These are phyloP conservation scores for Elsinoe ampelina DNA, from an alignment of 2,329 filamentous ascomycete genomes.

Conservation along the genomic window DNA sequence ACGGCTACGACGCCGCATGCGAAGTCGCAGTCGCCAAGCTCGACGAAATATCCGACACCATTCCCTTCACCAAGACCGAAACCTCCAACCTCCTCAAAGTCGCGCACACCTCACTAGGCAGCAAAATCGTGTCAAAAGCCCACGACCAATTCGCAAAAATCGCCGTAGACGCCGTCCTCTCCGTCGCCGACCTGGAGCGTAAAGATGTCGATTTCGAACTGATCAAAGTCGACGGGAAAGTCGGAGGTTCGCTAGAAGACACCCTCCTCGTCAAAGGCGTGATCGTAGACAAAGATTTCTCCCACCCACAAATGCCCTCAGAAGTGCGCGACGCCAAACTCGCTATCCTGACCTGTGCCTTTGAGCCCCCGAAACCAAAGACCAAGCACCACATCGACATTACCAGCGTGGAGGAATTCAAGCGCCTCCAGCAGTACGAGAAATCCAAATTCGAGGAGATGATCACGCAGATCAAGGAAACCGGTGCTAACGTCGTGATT, in stretches of 20 bases:
- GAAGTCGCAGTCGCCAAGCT: conserved; percentile 91
- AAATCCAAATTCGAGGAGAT: conserved; percentile 95
- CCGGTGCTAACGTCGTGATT: conserved; percentile 92
- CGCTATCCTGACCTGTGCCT: conserved; percentile 93
- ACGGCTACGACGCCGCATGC: conserved; percentile 95
- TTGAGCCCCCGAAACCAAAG: conserved; percentile 98
- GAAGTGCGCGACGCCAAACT: conserved; percentile 94
- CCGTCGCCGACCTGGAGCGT: conserved; percentile 87
- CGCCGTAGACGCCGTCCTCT: conserved; percentile 91
- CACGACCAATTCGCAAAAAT: conserved; percentile 98
- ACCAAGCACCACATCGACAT: conserved; percentile 99
- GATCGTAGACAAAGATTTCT: conserved; percentile 99
- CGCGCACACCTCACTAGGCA: conserved; percentile 88
- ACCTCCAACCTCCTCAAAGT: conserved; percentile 87
- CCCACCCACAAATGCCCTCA: conserved; percentile 96
- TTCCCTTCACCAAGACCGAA: conserved; percentile 72
- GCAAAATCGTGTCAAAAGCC: conserved; percentile 98
- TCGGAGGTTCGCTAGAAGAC: conserved; percentile 87
- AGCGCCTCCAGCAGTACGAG: conserved; percentile 93
- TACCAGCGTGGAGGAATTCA: conserved; percentile 93
- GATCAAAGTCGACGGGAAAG: conserved; percentile 98
- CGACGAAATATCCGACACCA: conserved; percentile 84
- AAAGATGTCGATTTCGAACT: conserved; percentile 98
- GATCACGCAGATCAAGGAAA: conserved; percentile 97
- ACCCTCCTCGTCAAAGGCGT: conserved; percentile 93